Conservation (phyloP, 2,329 filamentous ascomycete species). For the Neurospora sp. region DNA sequence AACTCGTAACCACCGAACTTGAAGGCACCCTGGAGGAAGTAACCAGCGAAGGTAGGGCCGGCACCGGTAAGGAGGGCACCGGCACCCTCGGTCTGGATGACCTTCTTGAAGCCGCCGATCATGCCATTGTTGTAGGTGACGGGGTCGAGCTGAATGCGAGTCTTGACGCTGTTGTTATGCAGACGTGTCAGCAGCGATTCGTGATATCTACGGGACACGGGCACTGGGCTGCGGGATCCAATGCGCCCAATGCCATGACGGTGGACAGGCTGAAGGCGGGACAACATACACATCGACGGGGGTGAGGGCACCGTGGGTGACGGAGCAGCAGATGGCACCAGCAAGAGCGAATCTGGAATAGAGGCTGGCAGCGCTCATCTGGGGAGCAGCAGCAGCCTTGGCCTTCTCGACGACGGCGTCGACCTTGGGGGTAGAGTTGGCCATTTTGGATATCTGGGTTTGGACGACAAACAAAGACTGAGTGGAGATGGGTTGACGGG, state of each 20-base stretch:
- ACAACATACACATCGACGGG: constrained; percentile 83
- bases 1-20: constrained; percentile 85
- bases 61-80: constrained; percentile 69
- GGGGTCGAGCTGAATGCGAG: constrained; percentile 76
- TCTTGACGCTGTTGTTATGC: constrained; percentile 59
- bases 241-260: background rate
- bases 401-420: constrained; percentile 33
- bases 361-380: constrained; percentile 50
- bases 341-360: constrained; percentile 97
- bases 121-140: constrained; percentile 71
- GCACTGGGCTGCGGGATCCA: background rate
- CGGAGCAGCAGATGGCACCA: constrained; percentile 93
- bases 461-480: constrained; percentile 18
- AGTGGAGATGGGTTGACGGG: constrained; percentile 17
- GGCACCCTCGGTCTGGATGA: constrained; percentile 65
- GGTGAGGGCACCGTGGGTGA: constrained; percentile 94
- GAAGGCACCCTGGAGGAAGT: constrained; percentile 79
- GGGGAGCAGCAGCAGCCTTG: constrained; percentile 28
- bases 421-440: constrained; percentile 33
- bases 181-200: constrained; percentile 2
- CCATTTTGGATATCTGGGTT: constrained; percentile 29
- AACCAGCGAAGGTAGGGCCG: constrained; percentile 69
- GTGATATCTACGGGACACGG: background rate
- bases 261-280: background rate
- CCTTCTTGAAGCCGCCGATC: constrained; percentile 69